Evolutionary conservation across 352 stramenopile species (phyloP).

Genomic region (Sclerospora graminicola): DNA sequence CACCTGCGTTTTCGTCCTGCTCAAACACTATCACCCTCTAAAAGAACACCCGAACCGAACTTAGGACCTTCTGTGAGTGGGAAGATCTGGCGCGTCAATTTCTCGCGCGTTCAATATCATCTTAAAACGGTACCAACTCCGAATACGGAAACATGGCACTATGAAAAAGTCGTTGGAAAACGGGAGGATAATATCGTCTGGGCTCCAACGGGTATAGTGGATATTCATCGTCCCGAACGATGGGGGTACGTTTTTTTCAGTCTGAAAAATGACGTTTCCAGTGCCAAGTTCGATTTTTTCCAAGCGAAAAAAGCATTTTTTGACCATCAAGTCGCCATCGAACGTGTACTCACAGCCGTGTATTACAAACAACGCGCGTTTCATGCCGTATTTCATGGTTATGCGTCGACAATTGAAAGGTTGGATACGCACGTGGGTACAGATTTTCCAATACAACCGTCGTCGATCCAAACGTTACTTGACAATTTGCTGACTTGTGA

Average conservation of each 20-base stretch:
- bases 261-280: constrained; percentile 24
- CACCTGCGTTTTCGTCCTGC: constrained; percentile 25
- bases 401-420: constrained; percentile 30
- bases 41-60: constrained; percentile 13
- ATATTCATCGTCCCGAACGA: constrained; percentile 66
- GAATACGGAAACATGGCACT: no score
- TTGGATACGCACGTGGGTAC: no score
- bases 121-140: constrained; percentile 31
- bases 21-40: background rate
- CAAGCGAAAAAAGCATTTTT: constrained; percentile 28
- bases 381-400: no score
- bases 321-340: constrained; percentile 39
- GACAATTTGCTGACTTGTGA: background rate
- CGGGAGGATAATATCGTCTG: constrained; percentile 68
- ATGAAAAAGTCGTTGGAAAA: constrained; percentile 37
- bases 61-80: no score
- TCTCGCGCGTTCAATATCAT: constrained; percentile 82
- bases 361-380: constrained; percentile 62
- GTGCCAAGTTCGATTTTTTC: constrained; percentile 30
- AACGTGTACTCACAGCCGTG: constrained; percentile 46
- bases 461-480: background rate
- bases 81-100: constrained; percentile 89
- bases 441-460: background rate
- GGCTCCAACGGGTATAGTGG: constrained; percentile 57
- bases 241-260: constrained; percentile 67